Evolutionary conservation across 1,284 basidiomycete species (phyloP).

Genomic region (Xerocomus amazonicus): DNA sequence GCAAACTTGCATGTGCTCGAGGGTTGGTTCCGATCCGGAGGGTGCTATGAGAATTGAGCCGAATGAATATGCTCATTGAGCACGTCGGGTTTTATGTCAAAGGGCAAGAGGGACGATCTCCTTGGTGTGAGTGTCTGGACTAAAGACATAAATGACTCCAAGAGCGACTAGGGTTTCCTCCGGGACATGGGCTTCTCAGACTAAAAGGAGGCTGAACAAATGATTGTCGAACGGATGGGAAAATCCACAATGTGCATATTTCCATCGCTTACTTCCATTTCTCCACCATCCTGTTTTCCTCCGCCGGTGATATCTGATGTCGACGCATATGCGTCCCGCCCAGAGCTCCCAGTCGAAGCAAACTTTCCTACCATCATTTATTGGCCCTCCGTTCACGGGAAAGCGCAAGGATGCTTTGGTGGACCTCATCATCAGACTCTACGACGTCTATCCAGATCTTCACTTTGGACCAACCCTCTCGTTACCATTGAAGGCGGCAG

Average conservation of each 20-base stretch:
- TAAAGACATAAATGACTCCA: no score
- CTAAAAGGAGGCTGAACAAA: conserved; percentile 82
- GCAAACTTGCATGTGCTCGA: no score
- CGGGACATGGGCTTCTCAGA: no score
- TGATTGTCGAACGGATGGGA: conserved; percentile 90
- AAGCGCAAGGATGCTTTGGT: conserved; percentile 84
- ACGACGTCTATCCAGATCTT: conserved; percentile 96
- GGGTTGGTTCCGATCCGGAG: no score
- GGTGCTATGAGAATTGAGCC: no score
- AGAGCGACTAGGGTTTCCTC: no score
- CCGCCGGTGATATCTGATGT: conserved; percentile 99
- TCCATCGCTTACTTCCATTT: conserved; percentile 96
- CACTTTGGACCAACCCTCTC: conserved; percentile 99
- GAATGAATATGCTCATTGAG: no score
- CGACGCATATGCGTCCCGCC: conserved; percentile 93
- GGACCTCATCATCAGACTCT: conserved; percentile 94
- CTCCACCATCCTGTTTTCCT: conserved; percentile 96
- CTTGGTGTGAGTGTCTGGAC: no score
- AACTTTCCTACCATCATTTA: conserved; percentile 81
- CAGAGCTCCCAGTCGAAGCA: conserved; percentile 74
- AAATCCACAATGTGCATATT: conserved; percentile 97
- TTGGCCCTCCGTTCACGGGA: conserved; percentile 64
- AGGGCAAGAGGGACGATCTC: no score
- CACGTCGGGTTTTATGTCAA: no score
- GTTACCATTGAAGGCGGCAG: conserved; percentile 86